Conservation (phyloP, 2,329 filamentous ascomycete genomes). For the Grosmannia serpens region DNA sequence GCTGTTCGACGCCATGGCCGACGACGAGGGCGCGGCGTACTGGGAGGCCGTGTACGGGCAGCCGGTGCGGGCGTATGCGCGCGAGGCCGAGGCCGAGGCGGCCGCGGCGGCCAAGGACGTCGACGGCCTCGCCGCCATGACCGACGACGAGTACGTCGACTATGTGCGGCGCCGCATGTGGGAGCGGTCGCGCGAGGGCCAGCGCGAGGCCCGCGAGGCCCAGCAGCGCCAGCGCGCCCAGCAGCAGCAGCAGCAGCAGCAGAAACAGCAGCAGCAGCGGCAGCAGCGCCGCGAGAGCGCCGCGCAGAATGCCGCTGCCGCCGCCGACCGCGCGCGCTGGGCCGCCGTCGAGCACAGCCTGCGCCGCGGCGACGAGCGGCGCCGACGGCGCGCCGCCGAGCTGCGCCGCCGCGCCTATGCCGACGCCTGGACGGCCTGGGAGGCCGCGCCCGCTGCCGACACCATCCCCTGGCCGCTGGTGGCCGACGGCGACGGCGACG, state of each 20-base stretch:
- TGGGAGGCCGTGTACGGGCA: constrained; percentile 97
- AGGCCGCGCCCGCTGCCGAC: constrained; percentile 18
- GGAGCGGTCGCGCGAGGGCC: constrained; percentile 81
- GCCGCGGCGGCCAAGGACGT: constrained; percentile 20
- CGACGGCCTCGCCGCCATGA: constrained; percentile 66
- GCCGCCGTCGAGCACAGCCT: constrained; percentile 60
- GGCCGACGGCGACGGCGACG: not conserved
- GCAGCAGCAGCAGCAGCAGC: constrained; percentile 17
- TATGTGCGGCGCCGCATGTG: constrained; percentile 87
- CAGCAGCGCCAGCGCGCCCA: constrained; percentile 32
- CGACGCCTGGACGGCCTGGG: constrained; percentile 48
- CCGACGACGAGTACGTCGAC: constrained; percentile 80
- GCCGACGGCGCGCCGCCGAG: constrained; percentile 40
- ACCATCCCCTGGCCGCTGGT: constrained; percentile 55
- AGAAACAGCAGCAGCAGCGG: constrained; percentile 25
- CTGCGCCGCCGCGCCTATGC: constrained; percentile 55
- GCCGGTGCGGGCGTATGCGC: constrained; percentile 53
- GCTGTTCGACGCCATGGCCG: constrained; percentile 90
- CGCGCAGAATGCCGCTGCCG: constrained; percentile 30
- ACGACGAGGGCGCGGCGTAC: constrained; percentile 90
- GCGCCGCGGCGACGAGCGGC: constrained; percentile 52
- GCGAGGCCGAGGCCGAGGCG: constrained; percentile 14
- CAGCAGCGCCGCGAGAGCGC: constrained; percentile 7
- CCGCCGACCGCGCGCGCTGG: constrained; percentile 12
- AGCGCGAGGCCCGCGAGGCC: constrained; percentile 58